phyloP scores from a whole-genome alignment of 257 asterid genomes.

The Ehretia macrophylla region DNA sequence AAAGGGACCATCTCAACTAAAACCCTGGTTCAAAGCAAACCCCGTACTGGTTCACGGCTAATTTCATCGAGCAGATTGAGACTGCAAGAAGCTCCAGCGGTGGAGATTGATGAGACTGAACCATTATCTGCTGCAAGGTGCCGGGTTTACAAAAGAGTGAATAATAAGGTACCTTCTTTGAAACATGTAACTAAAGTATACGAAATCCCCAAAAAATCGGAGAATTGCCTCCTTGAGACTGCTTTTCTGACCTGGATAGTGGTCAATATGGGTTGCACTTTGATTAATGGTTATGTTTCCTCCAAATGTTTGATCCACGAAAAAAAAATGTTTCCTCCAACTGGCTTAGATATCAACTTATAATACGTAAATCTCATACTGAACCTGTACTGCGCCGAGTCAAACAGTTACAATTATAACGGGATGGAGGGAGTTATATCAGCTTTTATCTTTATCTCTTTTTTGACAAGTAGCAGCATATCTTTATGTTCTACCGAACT shows the following conservation, averaged over 20 bases:
- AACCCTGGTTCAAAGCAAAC: conserved; percentile 70
- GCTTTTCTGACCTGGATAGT: no score
- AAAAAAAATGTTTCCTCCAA: no score
- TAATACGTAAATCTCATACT: no score
- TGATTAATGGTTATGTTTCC: no score
- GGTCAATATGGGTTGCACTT: no score
- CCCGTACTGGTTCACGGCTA: conserved; percentile 71
- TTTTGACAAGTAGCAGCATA: no score
- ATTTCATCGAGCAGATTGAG: conserved; percentile 75
- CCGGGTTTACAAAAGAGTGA: conserved; percentile 51
- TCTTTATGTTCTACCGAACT: not conserved
- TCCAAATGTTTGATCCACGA: no score
- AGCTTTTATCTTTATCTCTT: no score
- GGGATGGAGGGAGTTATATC: no score
- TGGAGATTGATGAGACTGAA: conserved; percentile 54
- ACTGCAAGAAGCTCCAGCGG: conserved; percentile 62
- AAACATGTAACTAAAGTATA: not conserved
- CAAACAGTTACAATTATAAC: no score
- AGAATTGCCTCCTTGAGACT: not conserved
- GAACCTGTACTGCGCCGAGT: no score
- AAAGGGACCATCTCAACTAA: conserved; percentile 73
- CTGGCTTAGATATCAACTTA: no score
- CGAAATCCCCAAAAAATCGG: not conserved
- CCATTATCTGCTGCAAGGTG: conserved; percentile 88
- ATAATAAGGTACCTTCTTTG: conserved; percentile 42